Evolutionary conservation across 306 rosid species (phyloP).

Genomic region (Ochetophila trinervis): DNA sequence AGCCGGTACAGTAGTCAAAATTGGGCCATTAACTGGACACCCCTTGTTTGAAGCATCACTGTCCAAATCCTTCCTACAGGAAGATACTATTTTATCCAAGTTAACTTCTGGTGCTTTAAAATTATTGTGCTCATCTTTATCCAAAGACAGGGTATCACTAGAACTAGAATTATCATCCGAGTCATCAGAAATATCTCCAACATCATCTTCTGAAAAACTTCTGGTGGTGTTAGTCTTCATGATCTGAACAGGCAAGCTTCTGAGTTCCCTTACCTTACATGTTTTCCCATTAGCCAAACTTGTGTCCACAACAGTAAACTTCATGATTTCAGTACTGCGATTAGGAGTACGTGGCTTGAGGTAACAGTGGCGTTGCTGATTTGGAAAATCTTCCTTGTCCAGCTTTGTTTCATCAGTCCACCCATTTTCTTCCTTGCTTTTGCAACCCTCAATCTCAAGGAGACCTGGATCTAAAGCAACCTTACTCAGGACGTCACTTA

Average conservation of each 20-base stretch:
- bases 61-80: conserved; percentile 31
- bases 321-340: conserved; percentile 38
- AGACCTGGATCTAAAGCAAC: conserved; percentile 86
- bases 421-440: conserved; percentile 45
- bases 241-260: conserved; percentile 59
- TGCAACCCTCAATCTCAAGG: conserved; percentile 56
- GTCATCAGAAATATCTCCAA: conserved; percentile 39
- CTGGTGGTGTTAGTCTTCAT: conserved; percentile 29
- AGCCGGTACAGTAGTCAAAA: conserved; percentile 24
- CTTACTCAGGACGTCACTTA: conserved; percentile 66
- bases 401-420: conserved; percentile 44
- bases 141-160: conserved; percentile 30
- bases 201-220: conserved; percentile 44
- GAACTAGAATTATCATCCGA: conserved; percentile 42
- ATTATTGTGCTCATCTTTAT: conserved; percentile 33
- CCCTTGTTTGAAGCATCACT: conserved; percentile 36
- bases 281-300: conserved; percentile 49
- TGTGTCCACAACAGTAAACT: conserved; percentile 89
- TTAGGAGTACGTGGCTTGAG: conserved; percentile 74
- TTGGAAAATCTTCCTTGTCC: conserved; percentile 50
- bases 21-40: conserved; percentile 26
- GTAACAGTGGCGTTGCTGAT: conserved; percentile 69
- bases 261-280: conserved; percentile 53
- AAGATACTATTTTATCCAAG: conserved; percentile 24
- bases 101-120: conserved; percentile 22